phyloP scores from a whole-genome alignment of 352 stramenopile species.

The Phytophthora ramorum region DNA sequence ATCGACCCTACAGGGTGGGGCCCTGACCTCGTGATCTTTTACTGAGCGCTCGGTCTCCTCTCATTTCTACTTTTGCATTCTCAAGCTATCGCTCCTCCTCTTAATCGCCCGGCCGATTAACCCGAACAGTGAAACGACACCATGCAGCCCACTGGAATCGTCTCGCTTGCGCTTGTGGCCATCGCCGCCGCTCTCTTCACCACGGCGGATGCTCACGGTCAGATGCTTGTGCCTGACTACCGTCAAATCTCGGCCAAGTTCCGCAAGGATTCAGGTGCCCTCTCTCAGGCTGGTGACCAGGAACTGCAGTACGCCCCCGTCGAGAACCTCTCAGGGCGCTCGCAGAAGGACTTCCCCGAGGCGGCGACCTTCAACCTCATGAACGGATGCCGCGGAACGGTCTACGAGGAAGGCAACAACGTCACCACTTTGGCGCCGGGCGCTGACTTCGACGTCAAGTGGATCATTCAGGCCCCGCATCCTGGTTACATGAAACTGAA shows the following conservation, averaged over 20 bases:
- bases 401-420: slow-evolving; percentile 36
- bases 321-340: slow-evolving; percentile 19
- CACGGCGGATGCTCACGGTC: slow-evolving; percentile 34
- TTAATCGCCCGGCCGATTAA: slow-evolving; percentile 6
- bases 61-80: slow-evolving; percentile 30
- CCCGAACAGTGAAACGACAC: slow-evolving; percentile 20
- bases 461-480: slow-evolving; percentile 58
- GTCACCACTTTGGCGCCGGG: slow-evolving; percentile 31
- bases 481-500: slow-evolving; percentile 55
- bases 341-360: slow-evolving; percentile 29
- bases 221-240: slow-evolving; percentile 23
- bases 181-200: slow-evolving; percentile 28
- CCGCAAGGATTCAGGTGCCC: slow-evolving; percentile 24
- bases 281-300: slow-evolving; percentile 27
- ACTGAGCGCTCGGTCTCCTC: neutral
- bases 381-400: slow-evolving; percentile 39
- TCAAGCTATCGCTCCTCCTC: neutral
- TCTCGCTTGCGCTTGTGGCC: slow-evolving; percentile 16
- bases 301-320: slow-evolving; percentile 33
- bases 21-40: neutral
- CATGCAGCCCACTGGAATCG: slow-evolving; percentile 29
- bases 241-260: slow-evolving; percentile 27
- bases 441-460: slow-evolving; percentile 18
- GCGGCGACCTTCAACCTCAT: slow-evolving; percentile 33
- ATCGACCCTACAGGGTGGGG: neutral